Base-by-base conservation (phyloP, 1,284 basidiomycete genomes). In the Ustilago loliicola region DNA sequence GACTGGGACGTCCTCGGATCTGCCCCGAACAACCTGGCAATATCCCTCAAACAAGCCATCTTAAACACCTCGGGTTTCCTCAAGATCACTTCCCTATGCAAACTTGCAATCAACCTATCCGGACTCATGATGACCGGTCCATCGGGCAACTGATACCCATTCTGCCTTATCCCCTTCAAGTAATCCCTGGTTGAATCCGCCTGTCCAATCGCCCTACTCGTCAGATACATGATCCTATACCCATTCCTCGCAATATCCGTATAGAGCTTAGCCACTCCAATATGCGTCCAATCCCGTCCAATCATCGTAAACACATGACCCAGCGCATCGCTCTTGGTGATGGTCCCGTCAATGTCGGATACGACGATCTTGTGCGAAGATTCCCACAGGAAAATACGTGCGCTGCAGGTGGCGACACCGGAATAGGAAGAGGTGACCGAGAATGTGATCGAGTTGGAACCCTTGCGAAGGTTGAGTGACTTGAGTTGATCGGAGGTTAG, bases 91-190 rank as follows among this genome's bases (percentile, higher is more conserved):
- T 87, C 86, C 47, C 96, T 92, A 87, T 99, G 97, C 56, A 99
- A 87, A 36, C 94, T 95, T 2, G 95, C 93, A 90, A 99, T 96
- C 64, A 99, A 87, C 17, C 97, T 90, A 87, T 99, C 97, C 0
- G 97, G 97, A 82, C 94, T 96, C 97, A 99, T 98, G 86, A 99
- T 96, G 57, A 99, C 97, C 4, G 97, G 97, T 0, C 97, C 97
- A 83, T 98, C 95, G 0, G 97, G 97, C 34, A 99, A 89, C 84
- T 95, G 93, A 85, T 97, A 98, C 75, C 95, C 92, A 80, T 96
- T 94, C 88, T 99, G 97, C 83, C 93, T 93, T 87, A 99, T 95
- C 10, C 94, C 93, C 86, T 93, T 94, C 45, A 99, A 90, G 84
- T 99, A 99, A 76, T 96, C 95, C 70, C 97, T 89, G 42, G 97